These are phyloP conservation scores for Thalia dealbata DNA, from an alignment of 176 grass and related monocot species.

Conservation along the genomic window DNA sequence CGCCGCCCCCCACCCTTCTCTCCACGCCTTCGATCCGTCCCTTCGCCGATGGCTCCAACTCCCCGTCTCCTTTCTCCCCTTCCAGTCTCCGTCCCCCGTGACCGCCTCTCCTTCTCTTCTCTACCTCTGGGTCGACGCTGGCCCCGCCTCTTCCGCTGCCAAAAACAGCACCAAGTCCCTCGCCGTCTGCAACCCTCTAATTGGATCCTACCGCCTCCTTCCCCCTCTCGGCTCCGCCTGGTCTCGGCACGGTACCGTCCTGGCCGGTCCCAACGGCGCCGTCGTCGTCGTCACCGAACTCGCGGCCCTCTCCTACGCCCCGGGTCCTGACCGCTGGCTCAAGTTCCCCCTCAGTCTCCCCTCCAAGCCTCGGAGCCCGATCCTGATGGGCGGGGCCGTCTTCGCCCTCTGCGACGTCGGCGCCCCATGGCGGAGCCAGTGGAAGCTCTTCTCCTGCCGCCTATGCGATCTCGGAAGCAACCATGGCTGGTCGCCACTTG, in stretches of 20 bases:
- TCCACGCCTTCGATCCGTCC: slow-evolving; percentile 80
- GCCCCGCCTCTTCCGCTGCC: neutral
- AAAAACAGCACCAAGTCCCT: slow-evolving; percentile 49
- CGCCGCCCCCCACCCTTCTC: slow-evolving; percentile 13
- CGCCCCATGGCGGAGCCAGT: slow-evolving; percentile 90
- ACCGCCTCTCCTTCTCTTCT: slow-evolving; percentile 75
- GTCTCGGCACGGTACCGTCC: slow-evolving; percentile 95
- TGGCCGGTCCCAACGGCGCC: slow-evolving; percentile 53
- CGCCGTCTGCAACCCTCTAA: slow-evolving; percentile 80
- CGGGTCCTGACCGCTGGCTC: slow-evolving; percentile 59
- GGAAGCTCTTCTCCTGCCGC: slow-evolving; percentile 93
- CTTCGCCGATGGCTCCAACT: slow-evolving; percentile 66
- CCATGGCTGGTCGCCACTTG: slow-evolving; percentile 68
- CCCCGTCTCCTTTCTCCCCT: slow-evolving; percentile 77
- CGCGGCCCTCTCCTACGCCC: slow-evolving; percentile 64
- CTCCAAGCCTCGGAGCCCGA: slow-evolving; percentile 83
- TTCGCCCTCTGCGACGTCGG: slow-evolving; percentile 92
- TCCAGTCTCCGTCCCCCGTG: slow-evolving; percentile 75
- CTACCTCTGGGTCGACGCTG: slow-evolving; percentile 79
- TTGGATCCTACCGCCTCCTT: slow-evolving; percentile 54
- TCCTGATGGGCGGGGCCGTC: slow-evolving; percentile 54
- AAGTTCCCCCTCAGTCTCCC: slow-evolving; percentile 87
- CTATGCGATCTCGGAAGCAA: slow-evolving; percentile 33
- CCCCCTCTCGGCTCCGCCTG: slow-evolving; percentile 93
- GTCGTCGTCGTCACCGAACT: slow-evolving; percentile 87